These are phyloP conservation scores for Citrus cavaleriei DNA, from an alignment of 345 rosid genomes.

Conservation along the genomic window DNA sequence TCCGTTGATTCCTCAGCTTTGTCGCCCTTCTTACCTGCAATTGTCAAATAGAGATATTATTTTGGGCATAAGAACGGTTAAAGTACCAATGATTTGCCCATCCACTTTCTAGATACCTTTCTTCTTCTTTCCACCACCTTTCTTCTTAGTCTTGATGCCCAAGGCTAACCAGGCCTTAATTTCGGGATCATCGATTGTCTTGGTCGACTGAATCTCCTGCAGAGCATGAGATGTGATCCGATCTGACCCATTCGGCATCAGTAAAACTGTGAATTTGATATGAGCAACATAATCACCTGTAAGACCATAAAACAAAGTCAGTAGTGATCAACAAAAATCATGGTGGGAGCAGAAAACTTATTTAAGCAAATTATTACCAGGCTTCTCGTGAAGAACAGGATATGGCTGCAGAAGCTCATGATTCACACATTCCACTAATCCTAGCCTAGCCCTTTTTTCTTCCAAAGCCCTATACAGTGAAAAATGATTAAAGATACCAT, in stretches of 20 bases:
- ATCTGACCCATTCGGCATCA: conserved; percentile 98
- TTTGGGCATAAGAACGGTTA: neutral
- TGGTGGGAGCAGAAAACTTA: neutral
- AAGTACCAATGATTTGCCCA: neutral
- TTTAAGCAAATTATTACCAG: conserved; percentile 43
- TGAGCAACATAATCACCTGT: conserved; percentile 91
- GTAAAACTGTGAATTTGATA: conserved; percentile 82
- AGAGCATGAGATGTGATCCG: conserved; percentile 72
- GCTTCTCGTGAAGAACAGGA: conserved; percentile 93
- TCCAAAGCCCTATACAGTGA: conserved; percentile 64
- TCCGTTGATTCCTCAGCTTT: conserved; percentile 53
- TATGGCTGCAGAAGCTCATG: conserved; percentile 95
- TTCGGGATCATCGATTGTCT: conserved; percentile 80
- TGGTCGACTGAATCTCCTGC: conserved; percentile 77
- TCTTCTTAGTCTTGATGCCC: conserved; percentile 88
- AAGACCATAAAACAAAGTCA: neutral
- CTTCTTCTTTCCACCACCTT: conserved; percentile 98
- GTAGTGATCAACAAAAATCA: neutral
- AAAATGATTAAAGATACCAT: neutral
- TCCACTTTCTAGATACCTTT: conserved; percentile 47
- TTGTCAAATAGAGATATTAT: neutral
- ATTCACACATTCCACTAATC: conserved; percentile 93
- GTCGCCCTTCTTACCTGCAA: conserved; percentile 78
- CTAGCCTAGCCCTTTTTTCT: conserved; percentile 95
- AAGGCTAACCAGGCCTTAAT: conserved; percentile 95